Evolutionary conservation across 768 basidiomycete species (phyloP), one percentile per base, ranked within the genome.

Genomic region (Boletus fagicola): DNA sequence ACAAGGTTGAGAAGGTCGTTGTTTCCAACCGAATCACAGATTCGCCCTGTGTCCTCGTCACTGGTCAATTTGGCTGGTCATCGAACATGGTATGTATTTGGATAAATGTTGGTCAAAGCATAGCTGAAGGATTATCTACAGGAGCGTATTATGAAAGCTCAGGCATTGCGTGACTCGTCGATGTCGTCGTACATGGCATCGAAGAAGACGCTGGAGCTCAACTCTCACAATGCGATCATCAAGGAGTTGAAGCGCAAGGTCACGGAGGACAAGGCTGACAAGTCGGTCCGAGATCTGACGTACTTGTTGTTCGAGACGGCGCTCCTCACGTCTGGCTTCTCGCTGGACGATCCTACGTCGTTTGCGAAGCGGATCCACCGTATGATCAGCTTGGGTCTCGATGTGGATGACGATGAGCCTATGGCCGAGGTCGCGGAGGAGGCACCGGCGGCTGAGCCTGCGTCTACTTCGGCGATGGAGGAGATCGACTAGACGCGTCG

Each of bases 141-240:
- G 85, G 91, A 95, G 75, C 88, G 95, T 76, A 97, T 98, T 81
- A 98, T 98, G 96, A 96, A 96, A 78, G 94, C 96, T 13, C 95
- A 98, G 77, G 95, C 95, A 31, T 85, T 96, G 55, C 91, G 94
- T 61, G 94, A 96, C 74, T 92, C 92, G 18, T 93, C 90, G 59
- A 96, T 96, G 95, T 97, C 94, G 26, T 96, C 94, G 26, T 98
- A 98, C 83, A 98, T 98, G 96, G 92, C 93, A 30, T 91, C 88
- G 59, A 95, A 95, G 83, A 97, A 97, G 88, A 97, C 95, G 10
- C 84, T 98, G 60, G 96, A 98, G 79, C 84, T 98, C 63, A 97
- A 98, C 84, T 89, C 93, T 35, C 75, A 72, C 63, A 94, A 98
- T 79, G 77, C 91, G 43, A 96, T 98, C 78, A 80, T 99, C 78